Conservation (phyloP, 352 stramenopile species). For the Salisapilia sapeloensis region DNA sequence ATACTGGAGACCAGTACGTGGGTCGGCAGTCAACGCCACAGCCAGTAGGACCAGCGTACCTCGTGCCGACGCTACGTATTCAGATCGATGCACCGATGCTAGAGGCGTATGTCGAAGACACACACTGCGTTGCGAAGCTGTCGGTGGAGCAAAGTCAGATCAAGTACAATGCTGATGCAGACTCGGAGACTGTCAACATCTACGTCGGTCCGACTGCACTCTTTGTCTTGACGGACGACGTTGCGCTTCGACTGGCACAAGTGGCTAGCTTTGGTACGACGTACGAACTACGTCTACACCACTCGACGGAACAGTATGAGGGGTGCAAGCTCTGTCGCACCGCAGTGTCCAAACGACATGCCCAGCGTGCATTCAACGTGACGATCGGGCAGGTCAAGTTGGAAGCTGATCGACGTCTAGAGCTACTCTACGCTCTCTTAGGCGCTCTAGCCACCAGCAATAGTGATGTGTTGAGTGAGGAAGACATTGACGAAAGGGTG, state of each 20-base stretch:
- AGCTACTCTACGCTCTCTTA: conserved; percentile 65
- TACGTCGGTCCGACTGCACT: conserved; percentile 59
- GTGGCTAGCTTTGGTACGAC: conserved; percentile 61
- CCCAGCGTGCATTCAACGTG: conserved; percentile 42
- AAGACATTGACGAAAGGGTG: conserved; percentile 11
- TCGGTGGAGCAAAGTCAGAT: conserved; percentile 67
- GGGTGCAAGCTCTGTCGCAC: conserved; percentile 47
- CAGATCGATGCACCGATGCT: conserved; percentile 67
- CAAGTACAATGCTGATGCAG: conserved; percentile 37
- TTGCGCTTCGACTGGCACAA: conserved; percentile 71
- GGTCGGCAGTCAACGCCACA: neutral
- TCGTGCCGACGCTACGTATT: conserved; percentile 45
- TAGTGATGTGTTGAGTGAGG: conserved; percentile 2
- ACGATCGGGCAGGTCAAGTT: conserved; percentile 73
- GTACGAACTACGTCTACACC: conserved; percentile 54
- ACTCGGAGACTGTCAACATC: conserved; percentile 46
- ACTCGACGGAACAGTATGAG: conserved; percentile 13
- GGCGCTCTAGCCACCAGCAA: conserved; percentile 42
- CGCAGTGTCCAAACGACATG: conserved; percentile 32
- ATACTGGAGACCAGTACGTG: conserved; percentile 1
- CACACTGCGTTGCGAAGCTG: conserved; percentile 73
- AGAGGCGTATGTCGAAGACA: conserved; percentile 77
- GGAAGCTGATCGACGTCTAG: conserved; percentile 62
- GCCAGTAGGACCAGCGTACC: conserved; percentile 44
- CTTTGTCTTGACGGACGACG: conserved; percentile 73